Base-by-base conservation (phyloP, 805 yeast species). In the Candida sakaeoensis region DNA sequence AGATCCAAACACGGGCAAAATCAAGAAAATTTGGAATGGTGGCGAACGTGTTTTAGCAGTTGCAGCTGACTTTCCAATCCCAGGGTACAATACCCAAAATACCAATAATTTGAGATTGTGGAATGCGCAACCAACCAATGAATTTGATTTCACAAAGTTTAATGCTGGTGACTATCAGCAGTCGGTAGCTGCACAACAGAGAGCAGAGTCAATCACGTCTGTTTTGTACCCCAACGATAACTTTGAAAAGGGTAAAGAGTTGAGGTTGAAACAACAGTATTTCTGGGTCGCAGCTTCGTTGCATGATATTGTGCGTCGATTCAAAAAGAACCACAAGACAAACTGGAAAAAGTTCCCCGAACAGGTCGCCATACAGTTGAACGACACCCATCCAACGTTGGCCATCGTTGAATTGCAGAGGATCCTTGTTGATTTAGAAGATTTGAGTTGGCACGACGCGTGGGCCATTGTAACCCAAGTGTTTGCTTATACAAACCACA, bases 201-300 rank as follows among this genome's bases (percentile, higher is more conserved):
- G 79, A 41, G 97, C 97, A 3, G 96, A 87, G 62, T 81, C 95
- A 17, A 87, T 89, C 53, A 87, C 96, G 26, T 87, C 96, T 5
- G 96, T 89, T 13, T 70, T 89, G 56, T 89, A 89, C 63, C 97
- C 97, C 48, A 89, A 89, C 64, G 97, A 89, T 61, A 90, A 89
- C 63, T 90, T 89, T 60, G 84, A 85, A 55, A 76, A 79, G 49
- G 97, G 97, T 53, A 89, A 90, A 64, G 95, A 87, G 60, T 74
- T 89, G 57, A 79, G 97, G 59, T 77, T 89, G 62, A 90, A 90
- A 64, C 97, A 89, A 69, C 97, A 89, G 65, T 90, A 88, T 65
- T 90, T 89, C 67, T 89, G 97, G 97, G 96, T 90, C 39, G 82
- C 95, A 37, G 96, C 97, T 24, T 86, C 96, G 12, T 74, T 90